Evolutionary conservation across 352 stramenopile species (phyloP), one percentile per base, ranked within the genome.

Genomic region (Phytopythium oedochilum): DNA sequence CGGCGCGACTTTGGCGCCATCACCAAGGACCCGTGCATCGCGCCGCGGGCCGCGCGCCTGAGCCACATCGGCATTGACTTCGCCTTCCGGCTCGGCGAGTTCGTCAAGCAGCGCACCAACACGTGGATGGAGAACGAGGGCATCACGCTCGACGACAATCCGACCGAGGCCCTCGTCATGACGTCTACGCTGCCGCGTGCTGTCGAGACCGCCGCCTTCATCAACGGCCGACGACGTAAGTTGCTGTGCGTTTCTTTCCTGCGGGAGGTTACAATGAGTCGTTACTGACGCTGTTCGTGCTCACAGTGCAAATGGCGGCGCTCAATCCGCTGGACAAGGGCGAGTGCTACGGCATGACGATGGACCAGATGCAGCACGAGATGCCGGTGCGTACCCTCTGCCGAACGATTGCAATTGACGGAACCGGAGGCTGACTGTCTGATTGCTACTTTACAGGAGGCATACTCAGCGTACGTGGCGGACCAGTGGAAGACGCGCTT

Each of bases 11-110:
- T 93, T 39, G 56, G 68, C 3, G 66, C 75, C 17, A 89, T 93
- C 50, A 81, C 71, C 25, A 75, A 81, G 31, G 78, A 91, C 47
- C 83, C 80, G 57, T 93, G 83, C 47, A 70, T 93, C 28, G 83
- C 83, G 8, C 77, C 78, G 10, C 73, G 83, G 4, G 83, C 80
- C 12, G 80, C 83, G 1, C 83, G 85, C 14, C 78, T 99, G 15
- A 98, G 92, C 40, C 71, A 86, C 4, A 74, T 94, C 9, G 97
- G 97, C 14, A 59, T 94, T 20, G 79, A 96, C 60, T 99, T 98
- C 75, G 94, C 96, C 1, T 75, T 85, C 46, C 78, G 87, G 26
- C 73, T 99, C 8, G 92, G 89, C 11, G 66, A 91, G 32, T 99
- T 98, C 75, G 88, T 97, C 32, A 83, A 96, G 42, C 75, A 97